These are phyloP conservation scores for Verticillium longisporum DNA, from an alignment of 2,329 filamentous ascomycete genomes.

Conservation along the genomic window DNA sequence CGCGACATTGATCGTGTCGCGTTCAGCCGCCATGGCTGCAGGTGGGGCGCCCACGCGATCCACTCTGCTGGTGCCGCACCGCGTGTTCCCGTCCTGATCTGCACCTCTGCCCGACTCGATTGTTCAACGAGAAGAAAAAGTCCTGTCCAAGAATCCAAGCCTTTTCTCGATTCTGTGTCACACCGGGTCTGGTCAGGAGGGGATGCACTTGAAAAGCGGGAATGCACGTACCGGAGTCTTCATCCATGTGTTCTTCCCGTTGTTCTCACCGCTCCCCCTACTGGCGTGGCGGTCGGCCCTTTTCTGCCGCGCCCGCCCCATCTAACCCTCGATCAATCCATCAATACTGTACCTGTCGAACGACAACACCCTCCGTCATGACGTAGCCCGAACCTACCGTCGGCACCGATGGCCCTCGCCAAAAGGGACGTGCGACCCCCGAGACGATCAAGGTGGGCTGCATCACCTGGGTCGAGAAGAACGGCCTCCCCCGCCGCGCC, in stretches of 20 bases:
- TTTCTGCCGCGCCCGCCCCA: conserved; percentile 9
- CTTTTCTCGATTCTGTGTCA: too few species aligned
- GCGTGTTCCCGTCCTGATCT: conserved; percentile 10
- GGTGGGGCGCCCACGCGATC: neutral
- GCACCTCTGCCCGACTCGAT: neutral
- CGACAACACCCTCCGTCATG: conserved; percentile 39
- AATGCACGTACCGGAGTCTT: neutral
- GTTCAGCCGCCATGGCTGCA: neutral
- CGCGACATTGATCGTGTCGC: neutral
- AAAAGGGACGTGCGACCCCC: conserved; percentile 78
- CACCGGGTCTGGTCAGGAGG: too few species aligned
- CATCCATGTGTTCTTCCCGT: neutral
- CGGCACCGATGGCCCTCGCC: conserved; percentile 48
- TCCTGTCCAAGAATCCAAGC: too few species aligned
- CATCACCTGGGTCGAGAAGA: conserved; percentile 57
- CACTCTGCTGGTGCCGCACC: neutral
- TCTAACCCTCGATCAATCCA: neutral
- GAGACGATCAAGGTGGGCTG: conserved; percentile 69
- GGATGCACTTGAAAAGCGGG: neutral
- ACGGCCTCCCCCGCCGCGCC: conserved; percentile 81
- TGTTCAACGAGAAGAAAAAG: neutral
- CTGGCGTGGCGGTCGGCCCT: neutral
- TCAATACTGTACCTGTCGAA: conserved; percentile 5
- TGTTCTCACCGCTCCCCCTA: neutral
- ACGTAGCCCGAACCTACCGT: conserved; percentile 45